phyloP scores from a whole-genome alignment of 805 yeast genomes.

The Starmerella gropengiesseri region DNA sequence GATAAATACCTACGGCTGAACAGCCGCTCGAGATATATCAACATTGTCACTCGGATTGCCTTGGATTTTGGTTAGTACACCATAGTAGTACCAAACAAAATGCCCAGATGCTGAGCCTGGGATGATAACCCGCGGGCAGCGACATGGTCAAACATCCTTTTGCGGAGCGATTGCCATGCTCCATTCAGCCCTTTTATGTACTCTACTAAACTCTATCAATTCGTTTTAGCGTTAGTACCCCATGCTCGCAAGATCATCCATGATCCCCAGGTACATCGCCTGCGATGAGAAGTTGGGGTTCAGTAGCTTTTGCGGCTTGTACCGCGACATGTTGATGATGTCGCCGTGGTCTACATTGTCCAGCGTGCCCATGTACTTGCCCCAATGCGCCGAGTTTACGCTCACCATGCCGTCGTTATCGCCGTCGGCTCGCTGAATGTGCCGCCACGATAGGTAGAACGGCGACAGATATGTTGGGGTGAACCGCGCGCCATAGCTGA shows the following conservation, averaged over 20 bases:
- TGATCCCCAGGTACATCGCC: slow-evolving; percentile 57
- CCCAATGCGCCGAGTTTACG: slow-evolving; percentile 72
- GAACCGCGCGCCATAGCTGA: slow-evolving; percentile 73
- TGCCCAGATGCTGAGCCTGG: no score
- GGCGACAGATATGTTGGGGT: slow-evolving; percentile 51
- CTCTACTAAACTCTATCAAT: no score
- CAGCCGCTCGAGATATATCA: no score
- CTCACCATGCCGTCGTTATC: slow-evolving; percentile 83
- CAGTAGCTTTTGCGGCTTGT: slow-evolving; percentile 25
- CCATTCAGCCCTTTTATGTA: no score
- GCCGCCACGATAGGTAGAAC: slow-evolving; percentile 53
- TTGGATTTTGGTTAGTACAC: no score
- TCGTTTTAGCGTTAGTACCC: slow-evolving; percentile 42
- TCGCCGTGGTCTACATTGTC: slow-evolving; percentile 76
- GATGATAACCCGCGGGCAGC: no score
- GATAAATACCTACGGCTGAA: no score
- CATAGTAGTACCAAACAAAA: no score
- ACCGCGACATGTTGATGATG: slow-evolving; percentile 54
- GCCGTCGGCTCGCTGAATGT: slow-evolving; percentile 42
- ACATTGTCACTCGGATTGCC: no score
- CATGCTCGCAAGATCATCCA: slow-evolving; percentile 47
- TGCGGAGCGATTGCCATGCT: no score
- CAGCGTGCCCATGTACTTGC: slow-evolving; percentile 66
- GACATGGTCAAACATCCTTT: no score
- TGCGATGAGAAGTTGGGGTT: slow-evolving; percentile 47